Evolutionary conservation across 2,329 filamentous ascomycete species (phyloP).

Genomic region (Xylariaceae sp.): DNA sequence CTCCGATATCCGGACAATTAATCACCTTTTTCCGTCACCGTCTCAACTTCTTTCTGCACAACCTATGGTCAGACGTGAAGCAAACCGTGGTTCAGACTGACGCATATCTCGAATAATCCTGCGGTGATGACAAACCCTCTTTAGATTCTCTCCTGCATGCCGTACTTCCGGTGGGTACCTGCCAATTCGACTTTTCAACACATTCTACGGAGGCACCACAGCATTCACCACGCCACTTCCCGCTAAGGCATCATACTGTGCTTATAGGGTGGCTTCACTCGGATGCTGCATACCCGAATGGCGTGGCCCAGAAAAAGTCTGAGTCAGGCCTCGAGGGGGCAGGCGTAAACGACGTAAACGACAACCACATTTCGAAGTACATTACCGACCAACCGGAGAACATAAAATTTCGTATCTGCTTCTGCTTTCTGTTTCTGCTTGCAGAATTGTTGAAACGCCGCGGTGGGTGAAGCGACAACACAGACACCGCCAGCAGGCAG

Average conservation of each 20-base stretch:
- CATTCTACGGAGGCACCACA: too few relatives aligned
- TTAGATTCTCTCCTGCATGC: background rate
- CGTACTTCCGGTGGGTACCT: too few relatives aligned
- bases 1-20: too few relatives aligned
- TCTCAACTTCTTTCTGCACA: too few relatives aligned
- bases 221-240: background rate
- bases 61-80: too few relatives aligned
- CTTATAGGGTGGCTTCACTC: background rate
- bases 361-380: background rate
- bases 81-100: background rate
- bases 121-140: background rate
- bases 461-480: background rate
- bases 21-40: too few relatives aligned
- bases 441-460: background rate
- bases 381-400: background rate
- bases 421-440: background rate
- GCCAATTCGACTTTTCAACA: too few relatives aligned
- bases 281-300: constrained; percentile 10
- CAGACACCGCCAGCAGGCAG: background rate
- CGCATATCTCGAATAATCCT: background rate
- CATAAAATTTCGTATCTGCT: background rate
- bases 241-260: constrained; percentile 3
- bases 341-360: background rate
- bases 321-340: background rate
- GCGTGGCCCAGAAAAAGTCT: background rate